Conservation (phyloP, 2,329 filamentous ascomycete species). For the Aspergillus felis region DNA sequence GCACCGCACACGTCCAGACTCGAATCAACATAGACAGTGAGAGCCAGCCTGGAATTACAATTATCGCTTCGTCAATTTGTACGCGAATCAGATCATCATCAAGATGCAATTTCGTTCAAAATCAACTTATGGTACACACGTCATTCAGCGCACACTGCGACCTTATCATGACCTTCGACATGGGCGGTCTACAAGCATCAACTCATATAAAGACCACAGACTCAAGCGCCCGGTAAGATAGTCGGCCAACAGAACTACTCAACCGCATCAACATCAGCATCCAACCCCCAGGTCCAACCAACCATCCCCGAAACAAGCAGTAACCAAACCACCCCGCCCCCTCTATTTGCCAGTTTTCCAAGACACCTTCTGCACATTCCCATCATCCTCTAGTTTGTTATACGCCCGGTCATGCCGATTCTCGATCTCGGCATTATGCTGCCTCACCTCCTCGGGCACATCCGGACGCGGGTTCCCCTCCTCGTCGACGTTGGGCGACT, state of each 20-base stretch:
- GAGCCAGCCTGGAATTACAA: neutral
- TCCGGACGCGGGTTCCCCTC: conserved; percentile 23
- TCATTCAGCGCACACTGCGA: neutral
- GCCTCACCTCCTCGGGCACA: conserved; percentile 32
- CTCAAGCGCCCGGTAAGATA: neutral
- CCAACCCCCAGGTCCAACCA: neutral
- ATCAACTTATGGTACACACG: neutral
- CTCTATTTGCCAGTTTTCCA: neutral
- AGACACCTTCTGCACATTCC: conserved; percentile 18
- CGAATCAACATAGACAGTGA: neutral
- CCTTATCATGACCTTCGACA: too few relatives aligned
- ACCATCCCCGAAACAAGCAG: neutral
- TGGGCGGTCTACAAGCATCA: neutral
- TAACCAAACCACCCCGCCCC: neutral
- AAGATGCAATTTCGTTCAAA: neutral
- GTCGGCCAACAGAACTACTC: neutral
- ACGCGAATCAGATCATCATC: neutral
- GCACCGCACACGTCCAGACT: neutral
- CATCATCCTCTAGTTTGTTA: conserved; percentile 26
- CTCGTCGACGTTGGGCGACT: conserved; percentile 28
- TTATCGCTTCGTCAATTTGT: neutral
- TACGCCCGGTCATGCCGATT: conserved; percentile 31
- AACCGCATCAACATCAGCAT: neutral
- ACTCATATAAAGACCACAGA: neutral
- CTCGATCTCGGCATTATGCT: conserved; percentile 33